Evolutionary conservation across 345 rosid species (phyloP).

Genomic region (Geranium brycei): DNA sequence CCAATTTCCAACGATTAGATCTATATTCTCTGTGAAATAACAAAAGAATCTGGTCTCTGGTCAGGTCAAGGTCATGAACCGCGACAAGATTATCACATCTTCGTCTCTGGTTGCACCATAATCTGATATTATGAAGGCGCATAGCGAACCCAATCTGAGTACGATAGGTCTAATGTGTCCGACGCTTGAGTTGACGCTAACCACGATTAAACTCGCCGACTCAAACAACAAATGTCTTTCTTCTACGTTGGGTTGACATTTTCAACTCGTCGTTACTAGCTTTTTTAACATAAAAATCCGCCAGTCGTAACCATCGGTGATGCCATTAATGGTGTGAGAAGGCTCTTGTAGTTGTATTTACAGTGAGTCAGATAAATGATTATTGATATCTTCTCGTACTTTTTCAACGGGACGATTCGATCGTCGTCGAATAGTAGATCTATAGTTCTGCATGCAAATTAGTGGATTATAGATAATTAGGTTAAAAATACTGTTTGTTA

Average conservation of each 20-base stretch:
- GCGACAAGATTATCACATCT: slow-evolving; percentile 38
- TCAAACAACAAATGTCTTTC: slow-evolving; percentile 4
- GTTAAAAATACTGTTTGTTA: too few species aligned
- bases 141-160: slow-evolving; percentile 7
- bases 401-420: slow-evolving; percentile 32
- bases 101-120: slow-evolving; percentile 4
- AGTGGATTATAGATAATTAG: too few species aligned
- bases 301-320: slow-evolving; percentile 12
- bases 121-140: slow-evolving; percentile 11
- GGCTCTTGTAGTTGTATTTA: slow-evolving; percentile 38
- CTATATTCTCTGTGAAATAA: neutral
- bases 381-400: neutral
- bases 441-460: too few species aligned
- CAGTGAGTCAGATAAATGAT: too few species aligned
- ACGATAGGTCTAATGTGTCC: too few species aligned
- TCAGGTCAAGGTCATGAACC: slow-evolving; percentile 55
- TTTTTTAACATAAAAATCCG: slow-evolving; percentile 37
- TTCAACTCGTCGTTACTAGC: slow-evolving; percentile 69
- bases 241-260: slow-evolving; percentile 73
- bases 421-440: too few species aligned
- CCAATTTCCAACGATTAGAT: slow-evolving; percentile 17
- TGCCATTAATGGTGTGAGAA: slow-evolving; percentile 42
- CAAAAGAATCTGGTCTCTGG: slow-evolving; percentile 22
- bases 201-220: too few species aligned
- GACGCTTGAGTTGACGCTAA: too few species aligned